Evolutionary conservation across 352 stramenopile genomes (phyloP).

Genomic region (Aphanomyces euteiches): DNA sequence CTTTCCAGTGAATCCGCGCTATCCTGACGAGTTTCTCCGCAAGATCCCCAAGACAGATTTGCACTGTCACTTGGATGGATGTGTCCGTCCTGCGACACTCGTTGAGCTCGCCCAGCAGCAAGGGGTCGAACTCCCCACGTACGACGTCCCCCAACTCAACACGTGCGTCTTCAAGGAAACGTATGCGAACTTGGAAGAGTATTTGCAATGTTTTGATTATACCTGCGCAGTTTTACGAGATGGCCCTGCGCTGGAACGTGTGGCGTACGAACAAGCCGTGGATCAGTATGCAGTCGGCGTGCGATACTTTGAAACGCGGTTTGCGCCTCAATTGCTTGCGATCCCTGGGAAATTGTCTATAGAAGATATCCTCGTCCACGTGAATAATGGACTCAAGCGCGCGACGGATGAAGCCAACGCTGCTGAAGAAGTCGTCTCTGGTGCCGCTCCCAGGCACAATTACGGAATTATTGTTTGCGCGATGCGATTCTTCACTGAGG

Average conservation of each 20-base stretch:
- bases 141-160: conserved; percentile 55
- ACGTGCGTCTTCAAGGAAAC: conserved; percentile 74
- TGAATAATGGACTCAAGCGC: conserved; percentile 59
- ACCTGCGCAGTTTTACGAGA: conserved; percentile 63
- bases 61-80: conserved; percentile 85
- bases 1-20: conserved; percentile 55
- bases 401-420: conserved; percentile 67
- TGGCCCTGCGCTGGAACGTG: conserved; percentile 62
- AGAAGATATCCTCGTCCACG: conserved; percentile 65
- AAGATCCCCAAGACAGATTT: conserved; percentile 79
- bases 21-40: conserved; percentile 66
- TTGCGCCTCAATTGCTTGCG: conserved; percentile 78
- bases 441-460: conserved; percentile 56
- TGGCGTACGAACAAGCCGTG: conserved; percentile 79
- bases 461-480: conserved; percentile 88
- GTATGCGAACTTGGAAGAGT: conserved; percentile 78
- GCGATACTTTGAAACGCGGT: conserved; percentile 83
- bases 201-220: conserved; percentile 81
- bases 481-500: conserved; percentile 84
- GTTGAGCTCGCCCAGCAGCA: conserved; percentile 78
- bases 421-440: conserved; percentile 48
- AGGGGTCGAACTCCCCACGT: conserved; percentile 66
- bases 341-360: conserved; percentile 57
- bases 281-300: conserved; percentile 77
- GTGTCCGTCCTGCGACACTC: conserved; percentile 71